Evolutionary conservation across 2,329 filamentous ascomycete genomes (phyloP).

Genomic region (Diaporthe sp.): DNA sequence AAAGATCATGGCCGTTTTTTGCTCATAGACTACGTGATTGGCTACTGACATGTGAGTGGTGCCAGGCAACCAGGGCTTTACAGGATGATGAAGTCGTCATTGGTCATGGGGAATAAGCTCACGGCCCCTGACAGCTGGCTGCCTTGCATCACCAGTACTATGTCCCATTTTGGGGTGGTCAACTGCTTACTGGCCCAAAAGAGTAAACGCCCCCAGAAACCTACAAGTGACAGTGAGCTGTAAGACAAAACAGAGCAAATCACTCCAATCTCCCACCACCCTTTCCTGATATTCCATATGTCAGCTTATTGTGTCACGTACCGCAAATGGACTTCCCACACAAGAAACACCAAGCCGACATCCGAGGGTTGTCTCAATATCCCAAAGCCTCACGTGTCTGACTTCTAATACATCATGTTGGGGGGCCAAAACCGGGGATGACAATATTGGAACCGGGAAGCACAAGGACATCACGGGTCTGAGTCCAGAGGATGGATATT

Average conservation of each 20-base stretch:
- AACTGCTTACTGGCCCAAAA: background rate
- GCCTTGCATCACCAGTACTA: background rate
- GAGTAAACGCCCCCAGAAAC: background rate
- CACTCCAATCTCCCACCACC: no score
- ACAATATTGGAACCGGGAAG: background rate
- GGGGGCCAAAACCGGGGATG: conserved; percentile 13
- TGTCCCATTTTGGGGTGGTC: background rate
- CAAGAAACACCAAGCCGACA: background rate
- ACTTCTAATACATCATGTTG: background rate
- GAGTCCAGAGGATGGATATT: background rate
- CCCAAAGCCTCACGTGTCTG: background rate
- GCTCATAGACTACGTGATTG: background rate
- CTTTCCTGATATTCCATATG: background rate
- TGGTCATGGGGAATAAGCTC: background rate
- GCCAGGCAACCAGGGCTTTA: no score
- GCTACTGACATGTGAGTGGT: background rate
- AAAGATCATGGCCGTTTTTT: background rate
- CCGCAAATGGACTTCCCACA: background rate
- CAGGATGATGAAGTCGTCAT: background rate
- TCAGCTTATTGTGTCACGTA: conserved; percentile 15
- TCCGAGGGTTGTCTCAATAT: background rate
- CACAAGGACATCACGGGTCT: background rate
- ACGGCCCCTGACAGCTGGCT: background rate
- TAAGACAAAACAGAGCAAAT: background rate
- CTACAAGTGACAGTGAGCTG: background rate